Conservation (phyloP, 2,329 filamentous ascomycete species). For the Nothopassalora personata region DNA sequence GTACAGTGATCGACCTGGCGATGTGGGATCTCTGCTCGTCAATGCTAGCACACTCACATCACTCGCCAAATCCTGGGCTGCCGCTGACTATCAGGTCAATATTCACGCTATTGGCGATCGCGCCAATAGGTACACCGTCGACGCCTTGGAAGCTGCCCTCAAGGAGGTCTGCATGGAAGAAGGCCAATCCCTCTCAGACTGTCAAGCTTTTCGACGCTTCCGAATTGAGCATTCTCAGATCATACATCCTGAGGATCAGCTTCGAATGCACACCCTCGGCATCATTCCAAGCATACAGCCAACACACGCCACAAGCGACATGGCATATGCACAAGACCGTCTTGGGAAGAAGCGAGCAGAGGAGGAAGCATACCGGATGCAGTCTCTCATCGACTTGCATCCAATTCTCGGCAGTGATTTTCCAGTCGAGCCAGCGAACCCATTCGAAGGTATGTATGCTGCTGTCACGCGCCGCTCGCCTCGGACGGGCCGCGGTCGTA, state of each 20-base stretch:
- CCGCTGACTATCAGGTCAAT: neutral
- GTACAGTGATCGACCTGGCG: conserved; percentile 1
- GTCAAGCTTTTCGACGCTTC: neutral
- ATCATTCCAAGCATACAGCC: conserved; percentile 1
- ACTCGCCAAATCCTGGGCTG: neutral
- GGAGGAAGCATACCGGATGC: neutral
- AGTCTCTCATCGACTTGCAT: neutral
- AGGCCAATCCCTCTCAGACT: neutral
- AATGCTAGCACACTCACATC: neutral
- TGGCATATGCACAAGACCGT: neutral
- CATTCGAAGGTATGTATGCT: conserved; percentile 1
- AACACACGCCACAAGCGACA: neutral
- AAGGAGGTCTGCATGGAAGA: neutral
- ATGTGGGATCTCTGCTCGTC: neutral
- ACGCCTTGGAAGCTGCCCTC: neutral
- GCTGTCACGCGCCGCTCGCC: neutral
- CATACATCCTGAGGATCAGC: neutral
- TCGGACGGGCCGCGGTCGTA: neutral
- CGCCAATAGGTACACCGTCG: neutral
- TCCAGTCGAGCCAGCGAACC: neutral
- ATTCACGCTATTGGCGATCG: neutral
- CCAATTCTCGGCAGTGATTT: neutral
- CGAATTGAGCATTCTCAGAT: neutral
- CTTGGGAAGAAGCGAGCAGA: neutral
- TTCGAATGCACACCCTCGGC: neutral